Base-by-base conservation (phyloP, 805 yeast species). In the Candida sithepensis region DNA sequence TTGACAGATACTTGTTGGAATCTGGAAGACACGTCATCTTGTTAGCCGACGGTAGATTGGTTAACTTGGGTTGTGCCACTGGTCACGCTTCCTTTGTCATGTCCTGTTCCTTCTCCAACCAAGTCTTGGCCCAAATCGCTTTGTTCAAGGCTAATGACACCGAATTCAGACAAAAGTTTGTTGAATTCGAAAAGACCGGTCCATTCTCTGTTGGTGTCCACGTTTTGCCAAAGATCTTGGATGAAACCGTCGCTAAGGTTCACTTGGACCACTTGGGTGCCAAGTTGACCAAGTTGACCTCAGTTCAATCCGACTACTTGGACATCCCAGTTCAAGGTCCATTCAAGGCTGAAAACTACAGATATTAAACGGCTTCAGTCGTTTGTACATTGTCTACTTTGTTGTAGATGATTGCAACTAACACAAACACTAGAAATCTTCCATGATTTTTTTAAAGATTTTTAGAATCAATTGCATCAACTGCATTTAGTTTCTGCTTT, bases 21-120 rank as follows among this genome's bases (percentile, higher is more conserved):
- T 78, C 78, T 67, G 98, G 98, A 68, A 88, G 86, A 70, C 98
- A 92, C 80, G 69, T 92, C 69, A 90, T 92, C 77, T 81, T 92
- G 70, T 86, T 92, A 66, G 99, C 99, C 60, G 97, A 91, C 76
- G 99, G 99, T 78, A 90, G 99, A 81, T 85, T 92, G 67, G 98
- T 92, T 71, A 92, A 92, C 90, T 82, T 92, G 71, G 99, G 99
- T 66, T 94, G 98, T 80, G 99, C 98, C 71, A 92, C 98, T 66
- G 99, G 99, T 71, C 99, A 92, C 82, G 87, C 98, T 44, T 89
- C 97, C 38, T 92, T 92, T 70, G 99, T 92, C 68, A 92, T 92
- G 99, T 90, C 97, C 55, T 94, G 98, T 79, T 94, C 98, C 47
- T 92, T 92, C 96, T 88, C 97, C 65, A 92, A 92, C 88, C 99